These are phyloP conservation scores for Scenedesmus sp. DNA, from an alignment of 163 green algal species.

Conservation along the genomic window DNA sequence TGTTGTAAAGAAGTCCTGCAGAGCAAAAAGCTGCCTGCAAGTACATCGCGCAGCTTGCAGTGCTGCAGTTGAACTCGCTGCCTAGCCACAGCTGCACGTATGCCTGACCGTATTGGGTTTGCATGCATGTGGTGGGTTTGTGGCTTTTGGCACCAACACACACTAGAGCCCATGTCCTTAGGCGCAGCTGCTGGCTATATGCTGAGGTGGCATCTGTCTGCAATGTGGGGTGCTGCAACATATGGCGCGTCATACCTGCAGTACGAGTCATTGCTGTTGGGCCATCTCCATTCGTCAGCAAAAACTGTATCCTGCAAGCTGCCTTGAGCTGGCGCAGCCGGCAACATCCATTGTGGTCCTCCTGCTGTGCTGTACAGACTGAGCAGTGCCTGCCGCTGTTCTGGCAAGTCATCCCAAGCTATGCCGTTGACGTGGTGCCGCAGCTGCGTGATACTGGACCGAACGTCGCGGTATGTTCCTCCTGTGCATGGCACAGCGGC, in stretches of 20 bases:
- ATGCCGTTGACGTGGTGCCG: not conserved
- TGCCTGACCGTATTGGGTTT: too few relatives aligned
- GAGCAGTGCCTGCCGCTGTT: conserved; percentile 21
- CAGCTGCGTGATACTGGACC: not conserved
- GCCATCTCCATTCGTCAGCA: not conserved
- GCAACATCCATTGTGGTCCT: not conserved
- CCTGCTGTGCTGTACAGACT: not conserved
- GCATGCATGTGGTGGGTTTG: too few relatives aligned
- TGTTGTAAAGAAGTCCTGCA: not conserved
- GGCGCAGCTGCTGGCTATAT: too few relatives aligned
- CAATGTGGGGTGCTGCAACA: not conserved
- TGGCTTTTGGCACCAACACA: too few relatives aligned
- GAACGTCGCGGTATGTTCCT: not conserved
- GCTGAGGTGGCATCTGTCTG: too few relatives aligned
- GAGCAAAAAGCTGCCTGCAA: not conserved
- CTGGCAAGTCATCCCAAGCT: not conserved
- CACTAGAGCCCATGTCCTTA: too few relatives aligned
- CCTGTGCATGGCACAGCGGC: not conserved
- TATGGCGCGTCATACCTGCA: conserved; percentile 5
- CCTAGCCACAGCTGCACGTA: too few relatives aligned
- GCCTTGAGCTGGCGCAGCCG: not conserved
- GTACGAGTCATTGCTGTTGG: conserved; percentile 22
- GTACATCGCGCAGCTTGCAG: not conserved
- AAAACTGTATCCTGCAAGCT: not conserved
- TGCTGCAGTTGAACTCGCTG: not conserved